Conservation (phyloP, 2,329 filamentous ascomycete species). For the Aspergillus proliferans region DNA sequence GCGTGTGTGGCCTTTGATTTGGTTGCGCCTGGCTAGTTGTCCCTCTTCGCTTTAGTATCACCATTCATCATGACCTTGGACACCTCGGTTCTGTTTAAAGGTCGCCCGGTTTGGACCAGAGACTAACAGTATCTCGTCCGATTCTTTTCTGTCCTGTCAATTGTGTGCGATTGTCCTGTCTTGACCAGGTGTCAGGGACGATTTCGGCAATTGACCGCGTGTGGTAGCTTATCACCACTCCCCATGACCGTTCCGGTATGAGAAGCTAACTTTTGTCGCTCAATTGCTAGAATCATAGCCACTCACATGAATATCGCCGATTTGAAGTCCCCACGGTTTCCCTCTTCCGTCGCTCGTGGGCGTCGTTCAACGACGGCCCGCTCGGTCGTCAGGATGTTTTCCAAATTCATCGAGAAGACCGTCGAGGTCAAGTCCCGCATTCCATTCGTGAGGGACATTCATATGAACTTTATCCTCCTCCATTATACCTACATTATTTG, state of each 20-base stretch:
- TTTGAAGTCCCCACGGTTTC: neutral
- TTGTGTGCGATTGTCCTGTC: neutral
- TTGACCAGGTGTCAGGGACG: neutral
- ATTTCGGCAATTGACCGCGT: neutral
- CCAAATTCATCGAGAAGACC: conserved; percentile 15
- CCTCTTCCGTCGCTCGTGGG: neutral
- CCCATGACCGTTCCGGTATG: no score
- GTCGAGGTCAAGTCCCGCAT: conserved; percentile 26
- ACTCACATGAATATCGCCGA: neutral
- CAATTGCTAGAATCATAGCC: neutral
- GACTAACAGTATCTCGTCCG: neutral
- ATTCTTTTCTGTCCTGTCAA: neutral
- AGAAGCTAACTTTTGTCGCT: neutral
- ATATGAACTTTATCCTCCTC: conserved; percentile 41
- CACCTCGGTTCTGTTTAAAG: neutral
- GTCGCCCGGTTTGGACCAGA: neutral
- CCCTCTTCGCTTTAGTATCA: neutral
- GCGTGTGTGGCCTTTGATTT: neutral
- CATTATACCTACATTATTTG: conserved; percentile 71
- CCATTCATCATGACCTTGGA: conserved; percentile 1
- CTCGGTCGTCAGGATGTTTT: conserved; percentile 21
- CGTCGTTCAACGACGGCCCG: neutral
- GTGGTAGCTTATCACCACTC: neutral
- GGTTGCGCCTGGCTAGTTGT: neutral
- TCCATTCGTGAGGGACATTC: conserved; percentile 31